Base-by-base conservation (phyloP, 1,284 basidiomycete species). In the Microbotryum saponariae region DNA sequence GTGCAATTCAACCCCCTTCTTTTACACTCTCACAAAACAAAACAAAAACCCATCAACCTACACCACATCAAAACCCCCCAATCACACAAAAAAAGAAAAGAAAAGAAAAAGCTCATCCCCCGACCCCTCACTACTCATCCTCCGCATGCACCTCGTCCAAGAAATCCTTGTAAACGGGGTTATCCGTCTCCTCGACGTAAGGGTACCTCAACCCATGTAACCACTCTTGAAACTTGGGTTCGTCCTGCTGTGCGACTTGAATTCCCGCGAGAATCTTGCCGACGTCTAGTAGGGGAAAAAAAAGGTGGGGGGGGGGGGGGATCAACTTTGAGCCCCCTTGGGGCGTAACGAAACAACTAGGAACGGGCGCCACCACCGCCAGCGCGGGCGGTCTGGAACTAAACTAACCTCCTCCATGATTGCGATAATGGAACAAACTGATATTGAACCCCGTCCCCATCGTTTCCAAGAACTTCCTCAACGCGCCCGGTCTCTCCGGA, bases 401-500 rank as follows among this genome's bases (percentile, higher is more conserved):
- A 71, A 9, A 79, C 84, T 65, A 71, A 89, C 91, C 91, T 71
- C 87, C 91, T 37, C 94, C 94, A 70, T 98, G 93, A 75, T 97
- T 97, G 62, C 94, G 82, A 77, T 98, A 98, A 76, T 98, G 96
- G 79, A 97, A 98, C 64, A 98, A 76, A 1, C 90, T 88, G 58
- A 98, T 90, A 76, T 96, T 97, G 91, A 93, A 97, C 18, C 85
- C 86, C 33, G 83, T 80, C 56, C 87, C 86, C 57, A 98, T 76
- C 4, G 87, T 87, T 23, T 85, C 78, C 66, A 97, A 79, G 79
- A 98, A 99, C 70, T 88, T 89, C 52, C 88, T 83, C 61, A 99
- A 78, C 1, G 94, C 94, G 4, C 87, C 88, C 6, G 92, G 94
- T 59, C 94, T 80, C 76, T 99, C 96, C 3, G 96, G 96, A 75